Percentiles rank a stretch among this genome's conserved stretches.
Conservation (phyloP, 1,139 yeast genomes). For the Blastobotrys buckinghamii region DNA sequence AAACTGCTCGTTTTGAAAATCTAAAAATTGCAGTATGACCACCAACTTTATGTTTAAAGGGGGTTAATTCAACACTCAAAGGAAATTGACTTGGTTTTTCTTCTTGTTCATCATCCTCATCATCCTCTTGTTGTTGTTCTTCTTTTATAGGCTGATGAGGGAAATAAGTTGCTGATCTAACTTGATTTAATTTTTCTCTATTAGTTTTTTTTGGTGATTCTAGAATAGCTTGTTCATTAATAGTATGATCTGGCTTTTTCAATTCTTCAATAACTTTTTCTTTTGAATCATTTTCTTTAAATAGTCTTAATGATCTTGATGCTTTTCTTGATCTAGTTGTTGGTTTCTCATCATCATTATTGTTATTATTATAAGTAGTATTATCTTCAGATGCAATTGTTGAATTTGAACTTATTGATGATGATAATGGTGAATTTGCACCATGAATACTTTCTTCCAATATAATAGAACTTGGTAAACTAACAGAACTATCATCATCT, state of each 20-base stretch:
- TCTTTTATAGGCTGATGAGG: constrained; percentile 45
- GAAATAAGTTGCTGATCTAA: constrained; percentile 61
- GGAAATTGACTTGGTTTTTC: constrained; percentile 23
- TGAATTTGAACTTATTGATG: neutral
- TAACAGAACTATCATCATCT: constrained; percentile 1
- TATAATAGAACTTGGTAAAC: constrained; percentile 4
- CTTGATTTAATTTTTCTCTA: constrained; percentile 23
- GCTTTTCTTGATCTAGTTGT: constrained; percentile 42
- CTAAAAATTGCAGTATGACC: constrained; percentile 97
- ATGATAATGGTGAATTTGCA: neutral
- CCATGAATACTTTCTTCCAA: neutral
- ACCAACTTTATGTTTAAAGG: constrained; percentile 89
- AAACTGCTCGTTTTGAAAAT: constrained; percentile 88
- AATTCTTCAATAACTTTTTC: constrained; percentile 1
- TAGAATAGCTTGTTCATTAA: neutral
- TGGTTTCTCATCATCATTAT: neutral
- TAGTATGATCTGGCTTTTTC: neutral
- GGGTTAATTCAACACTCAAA: constrained; percentile 70
- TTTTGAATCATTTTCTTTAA: constrained; percentile 34
- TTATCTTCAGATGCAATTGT: neutral
- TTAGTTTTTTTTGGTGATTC: constrained; percentile 5
- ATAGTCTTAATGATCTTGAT: constrained; percentile 45
- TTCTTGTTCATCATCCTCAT: neutral
- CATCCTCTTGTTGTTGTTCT: neutral
- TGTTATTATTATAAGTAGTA: neutral